These are phyloP conservation scores for Cladosporium velox DNA, from an alignment of 2,329 filamentous ascomycete genomes.

Conservation along the genomic window DNA sequence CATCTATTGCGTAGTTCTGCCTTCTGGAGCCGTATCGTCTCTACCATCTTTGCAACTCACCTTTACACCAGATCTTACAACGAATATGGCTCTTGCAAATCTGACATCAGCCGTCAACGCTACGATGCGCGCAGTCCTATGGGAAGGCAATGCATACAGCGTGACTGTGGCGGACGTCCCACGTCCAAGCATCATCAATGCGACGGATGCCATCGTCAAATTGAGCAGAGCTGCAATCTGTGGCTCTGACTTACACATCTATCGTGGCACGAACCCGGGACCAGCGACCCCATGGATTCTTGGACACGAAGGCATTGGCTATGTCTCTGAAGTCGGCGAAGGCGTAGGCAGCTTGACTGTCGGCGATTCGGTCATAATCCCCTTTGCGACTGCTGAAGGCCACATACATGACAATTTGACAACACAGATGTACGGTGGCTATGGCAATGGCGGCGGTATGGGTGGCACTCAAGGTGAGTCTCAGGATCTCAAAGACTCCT, in stretches of 20 bases:
- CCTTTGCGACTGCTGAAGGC: slow-evolving; percentile 19
- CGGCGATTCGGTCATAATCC: slow-evolving; percentile 25
- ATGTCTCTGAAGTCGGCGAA: slow-evolving; percentile 23
- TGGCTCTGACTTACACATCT: slow-evolving; percentile 26
- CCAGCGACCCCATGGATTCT: slow-evolving; percentile 11
- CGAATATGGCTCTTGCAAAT: background rate
- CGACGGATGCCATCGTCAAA: slow-evolving; percentile 25
- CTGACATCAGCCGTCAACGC: slow-evolving; percentile 13
- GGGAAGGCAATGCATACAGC: slow-evolving; percentile 33
- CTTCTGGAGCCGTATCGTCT: background rate
- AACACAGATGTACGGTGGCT: slow-evolving; percentile 17
- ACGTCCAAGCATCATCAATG: slow-evolving; percentile 25
- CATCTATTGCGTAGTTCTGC: background rate
- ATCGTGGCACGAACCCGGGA: slow-evolving; percentile 23
- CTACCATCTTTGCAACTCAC: background rate
- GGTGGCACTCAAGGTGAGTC: slow-evolving; percentile 16
- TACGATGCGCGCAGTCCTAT: slow-evolving; percentile 36
- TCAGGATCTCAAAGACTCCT: background rate
- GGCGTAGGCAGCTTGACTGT: slow-evolving; percentile 16
- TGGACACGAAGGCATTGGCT: slow-evolving; percentile 26
- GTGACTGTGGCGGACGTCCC: slow-evolving; percentile 32
- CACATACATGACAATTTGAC: slow-evolving; percentile 19
- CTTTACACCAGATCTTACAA: background rate
- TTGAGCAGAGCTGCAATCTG: slow-evolving; percentile 25
- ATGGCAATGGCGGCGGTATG: slow-evolving; percentile 19